These are phyloP conservation scores for Pochonia chlamydosporia DNA, from an alignment of 2,329 filamentous ascomycete genomes.

Conservation along the genomic window DNA sequence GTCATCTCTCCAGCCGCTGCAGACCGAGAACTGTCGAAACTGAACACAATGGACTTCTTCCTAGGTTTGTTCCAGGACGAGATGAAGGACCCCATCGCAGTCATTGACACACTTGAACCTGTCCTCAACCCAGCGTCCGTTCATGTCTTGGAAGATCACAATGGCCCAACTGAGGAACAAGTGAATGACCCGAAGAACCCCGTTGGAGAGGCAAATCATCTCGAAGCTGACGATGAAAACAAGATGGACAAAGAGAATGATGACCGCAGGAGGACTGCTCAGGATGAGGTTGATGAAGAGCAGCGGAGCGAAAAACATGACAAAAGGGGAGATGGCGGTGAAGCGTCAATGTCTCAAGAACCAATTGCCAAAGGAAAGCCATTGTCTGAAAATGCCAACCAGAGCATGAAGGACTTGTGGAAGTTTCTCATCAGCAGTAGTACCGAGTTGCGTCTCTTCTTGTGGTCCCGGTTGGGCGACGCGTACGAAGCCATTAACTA, in stretches of 20 bases:
- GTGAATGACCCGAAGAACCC: not conserved
- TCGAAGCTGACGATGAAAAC: not conserved
- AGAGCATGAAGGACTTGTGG: constrained; percentile 69
- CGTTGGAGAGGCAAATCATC: too few relatives aligned
- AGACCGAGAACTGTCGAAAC: constrained; percentile 83
- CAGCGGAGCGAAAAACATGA: not conserved
- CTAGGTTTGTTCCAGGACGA: constrained; percentile 81
- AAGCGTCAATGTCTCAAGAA: constrained; percentile 7
- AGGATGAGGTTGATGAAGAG: not conserved
- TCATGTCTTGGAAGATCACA: constrained; percentile 23
- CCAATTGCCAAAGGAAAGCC: constrained; percentile 20
- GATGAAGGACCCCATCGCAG: constrained; percentile 69
- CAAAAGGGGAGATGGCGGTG: constrained; percentile 9
- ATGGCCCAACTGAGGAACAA: not conserved
- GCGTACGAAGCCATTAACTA: constrained; percentile 85
- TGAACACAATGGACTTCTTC: constrained; percentile 97
- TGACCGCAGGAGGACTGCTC: too few relatives aligned
- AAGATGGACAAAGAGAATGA: not conserved
- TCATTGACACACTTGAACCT: constrained; percentile 90
- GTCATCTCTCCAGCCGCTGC: constrained; percentile 78
- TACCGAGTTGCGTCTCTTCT: constrained; percentile 74
- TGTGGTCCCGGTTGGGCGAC: constrained; percentile 87
- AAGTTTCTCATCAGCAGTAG: constrained; percentile 79
- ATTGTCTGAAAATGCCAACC: constrained; percentile 46
- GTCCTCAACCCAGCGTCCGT: constrained; percentile 71